Evolutionary conservation across 2,329 filamentous ascomycete genomes (phyloP).

Genomic region (Ploettnerulaceae sp.): DNA sequence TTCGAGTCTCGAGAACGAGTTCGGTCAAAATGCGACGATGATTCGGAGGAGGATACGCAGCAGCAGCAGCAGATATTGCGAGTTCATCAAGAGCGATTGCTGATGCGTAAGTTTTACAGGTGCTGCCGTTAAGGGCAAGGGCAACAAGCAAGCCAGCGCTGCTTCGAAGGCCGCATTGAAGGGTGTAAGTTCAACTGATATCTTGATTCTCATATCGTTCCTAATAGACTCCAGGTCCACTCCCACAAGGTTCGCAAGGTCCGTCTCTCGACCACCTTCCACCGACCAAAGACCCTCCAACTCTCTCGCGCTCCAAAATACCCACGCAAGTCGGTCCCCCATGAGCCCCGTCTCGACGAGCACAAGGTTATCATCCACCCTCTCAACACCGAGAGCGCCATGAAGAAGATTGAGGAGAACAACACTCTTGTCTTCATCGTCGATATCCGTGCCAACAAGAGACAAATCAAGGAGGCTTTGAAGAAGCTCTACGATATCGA

Average conservation of each 20-base stretch:
- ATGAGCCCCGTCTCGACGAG: conserved; percentile 88
- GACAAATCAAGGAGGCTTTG: conserved; percentile 95
- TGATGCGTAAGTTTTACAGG: conserved; percentile 58
- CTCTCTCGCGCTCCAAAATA: conserved; percentile 91
- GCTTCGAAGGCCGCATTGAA: conserved; percentile 95
- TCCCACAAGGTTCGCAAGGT: conserved; percentile 90
- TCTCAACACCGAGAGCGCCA: conserved; percentile 98
- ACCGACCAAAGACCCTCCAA: conserved; percentile 93
- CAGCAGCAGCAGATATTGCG: conserved; percentile 72
- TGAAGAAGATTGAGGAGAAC: conserved; percentile 99
- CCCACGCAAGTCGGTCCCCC: conserved; percentile 90
- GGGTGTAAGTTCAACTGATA: conserved; percentile 66
- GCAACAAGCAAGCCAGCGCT: conserved; percentile 80
- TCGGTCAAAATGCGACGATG: conserved; percentile 18
- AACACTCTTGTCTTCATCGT: conserved; percentile 99
- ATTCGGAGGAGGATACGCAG: conserved; percentile 28
- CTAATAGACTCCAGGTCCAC: conserved; percentile 48
- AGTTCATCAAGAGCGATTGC: conserved; percentile 69
- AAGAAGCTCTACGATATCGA: conserved; percentile 99
- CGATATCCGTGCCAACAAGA: conserved; percentile 97
- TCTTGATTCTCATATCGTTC: conserved; percentile 40
- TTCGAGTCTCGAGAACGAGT: conserved; percentile 15
- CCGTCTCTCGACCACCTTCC: conserved; percentile 90
- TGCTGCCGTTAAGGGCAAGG: conserved; percentile 52
- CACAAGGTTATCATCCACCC: conserved; percentile 98